Evolutionary conservation across 1,139 yeast species (phyloP).

Genomic region (Debaryomyces sp.): DNA sequence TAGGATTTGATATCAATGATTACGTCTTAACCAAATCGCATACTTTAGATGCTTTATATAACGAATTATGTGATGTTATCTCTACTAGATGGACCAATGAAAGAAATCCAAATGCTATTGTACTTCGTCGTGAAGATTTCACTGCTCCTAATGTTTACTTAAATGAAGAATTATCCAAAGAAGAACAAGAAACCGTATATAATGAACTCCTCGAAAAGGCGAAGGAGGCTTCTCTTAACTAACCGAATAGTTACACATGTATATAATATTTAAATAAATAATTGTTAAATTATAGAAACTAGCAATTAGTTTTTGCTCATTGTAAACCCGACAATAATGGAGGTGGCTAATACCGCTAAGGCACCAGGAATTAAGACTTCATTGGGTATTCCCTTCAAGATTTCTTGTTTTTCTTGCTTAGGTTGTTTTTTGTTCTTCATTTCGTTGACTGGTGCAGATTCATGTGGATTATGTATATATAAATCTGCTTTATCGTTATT

Average conservation of each 20-base stretch:
- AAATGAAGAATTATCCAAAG: conserved; percentile 38
- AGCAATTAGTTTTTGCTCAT: conserved; percentile 34
- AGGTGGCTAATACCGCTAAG: conserved; percentile 61
- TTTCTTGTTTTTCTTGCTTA: conserved; percentile 21
- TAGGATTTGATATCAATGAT: conserved; percentile 73
- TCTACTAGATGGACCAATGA: conserved; percentile 58
- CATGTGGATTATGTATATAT: conserved; percentile 70
- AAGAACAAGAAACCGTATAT: conserved; percentile 33
- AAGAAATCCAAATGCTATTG: conserved; percentile 72
- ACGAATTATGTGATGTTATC: conserved; percentile 47
- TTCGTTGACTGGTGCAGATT: conserved; percentile 34
- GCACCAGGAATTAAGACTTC: conserved; percentile 66
- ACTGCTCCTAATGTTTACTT: conserved; percentile 53
- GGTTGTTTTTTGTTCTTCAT: conserved; percentile 16
- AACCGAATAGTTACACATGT: conserved; percentile 7
- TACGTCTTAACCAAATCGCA: conserved; percentile 53
- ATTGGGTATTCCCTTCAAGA: conserved; percentile 61
- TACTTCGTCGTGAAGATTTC: conserved; percentile 44
- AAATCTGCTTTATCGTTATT: conserved; percentile 69
- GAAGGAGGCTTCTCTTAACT: conserved; percentile 16
- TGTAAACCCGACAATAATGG: conserved; percentile 56
- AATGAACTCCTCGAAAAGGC: conserved; percentile 37
- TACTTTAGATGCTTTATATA: conserved; percentile 47
- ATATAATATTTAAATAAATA: conserved; percentile 8
- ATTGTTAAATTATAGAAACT: neutral